Conservation (phyloP, 768 basidiomycete species). For the Naganishia friedmannii region DNA sequence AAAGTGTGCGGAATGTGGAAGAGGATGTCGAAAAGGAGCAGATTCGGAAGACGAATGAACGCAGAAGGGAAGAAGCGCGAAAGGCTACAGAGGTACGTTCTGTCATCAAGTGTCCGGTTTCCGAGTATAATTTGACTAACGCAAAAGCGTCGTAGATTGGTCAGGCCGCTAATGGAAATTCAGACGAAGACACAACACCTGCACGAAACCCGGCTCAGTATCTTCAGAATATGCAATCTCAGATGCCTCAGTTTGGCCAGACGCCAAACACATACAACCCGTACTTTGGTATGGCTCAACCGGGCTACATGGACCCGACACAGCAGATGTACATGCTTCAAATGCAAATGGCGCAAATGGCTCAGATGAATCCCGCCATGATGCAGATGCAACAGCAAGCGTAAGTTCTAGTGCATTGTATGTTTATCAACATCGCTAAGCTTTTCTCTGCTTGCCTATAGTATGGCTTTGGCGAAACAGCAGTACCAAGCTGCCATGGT, state of each 20-base stretch:
- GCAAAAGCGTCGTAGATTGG: conserved; percentile 25
- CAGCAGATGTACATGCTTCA: conserved; percentile 31
- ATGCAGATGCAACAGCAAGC: conserved; percentile 80
- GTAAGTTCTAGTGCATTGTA: conserved; percentile 23
- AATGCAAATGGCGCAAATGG: conserved; percentile 32
- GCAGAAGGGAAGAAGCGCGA: conserved; percentile 76
- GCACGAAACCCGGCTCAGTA: conserved; percentile 45
- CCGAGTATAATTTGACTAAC: conserved; percentile 22
- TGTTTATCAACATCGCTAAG: neutral
- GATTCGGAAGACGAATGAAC: conserved; percentile 65
- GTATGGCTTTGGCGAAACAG: conserved; percentile 77
- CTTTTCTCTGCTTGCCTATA: neutral
- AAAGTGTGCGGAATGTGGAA: conserved; percentile 1
- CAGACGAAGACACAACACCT: conserved; percentile 58
- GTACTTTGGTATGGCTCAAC: conserved; percentile 19
- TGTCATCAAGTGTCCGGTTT: neutral
- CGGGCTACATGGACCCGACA: conserved; percentile 10
- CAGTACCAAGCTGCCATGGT: conserved; percentile 86
- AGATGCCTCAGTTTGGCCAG: conserved; percentile 53
- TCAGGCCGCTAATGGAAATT: conserved; percentile 83
- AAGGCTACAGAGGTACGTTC: conserved; percentile 77
- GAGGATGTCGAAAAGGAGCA: conserved; percentile 41
- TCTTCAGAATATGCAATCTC: conserved; percentile 23
- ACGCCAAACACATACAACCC: conserved; percentile 47
- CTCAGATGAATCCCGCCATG: conserved; percentile 58